Conservation (phyloP, 352 stramenopile species). For the Globisporangium acanthophoron region DNA sequence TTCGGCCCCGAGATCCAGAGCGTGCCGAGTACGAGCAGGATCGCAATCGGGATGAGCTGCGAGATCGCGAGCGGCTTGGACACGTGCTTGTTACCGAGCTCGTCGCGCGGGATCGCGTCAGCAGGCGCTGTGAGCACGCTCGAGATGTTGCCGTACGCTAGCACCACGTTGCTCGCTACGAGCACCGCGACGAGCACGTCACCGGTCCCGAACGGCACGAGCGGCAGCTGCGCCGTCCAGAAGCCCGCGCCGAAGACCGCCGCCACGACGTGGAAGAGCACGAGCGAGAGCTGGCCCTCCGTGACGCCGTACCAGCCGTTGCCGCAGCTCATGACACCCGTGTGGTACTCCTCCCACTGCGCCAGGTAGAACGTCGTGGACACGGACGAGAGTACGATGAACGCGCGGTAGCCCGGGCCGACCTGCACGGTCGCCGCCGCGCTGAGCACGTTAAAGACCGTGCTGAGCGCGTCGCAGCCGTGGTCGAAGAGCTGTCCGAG, state of each 20-base stretch:
- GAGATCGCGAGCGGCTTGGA: conserved; percentile 72
- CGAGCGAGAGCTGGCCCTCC: conserved; percentile 75
- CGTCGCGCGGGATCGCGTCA: conserved; percentile 46
- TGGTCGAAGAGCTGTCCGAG: conserved; percentile 99
- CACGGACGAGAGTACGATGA: conserved; percentile 65
- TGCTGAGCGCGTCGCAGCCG: conserved; percentile 85
- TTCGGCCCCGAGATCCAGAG: conserved; percentile 75
- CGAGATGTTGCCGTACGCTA: conserved; percentile 67
- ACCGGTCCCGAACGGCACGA: conserved; percentile 38
- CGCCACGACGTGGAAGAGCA: conserved; percentile 56
- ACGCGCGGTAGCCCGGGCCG: conserved; percentile 37
- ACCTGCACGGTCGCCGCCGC: conserved; percentile 58
- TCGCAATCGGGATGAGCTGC: conserved; percentile 67
- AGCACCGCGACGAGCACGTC: conserved; percentile 49
- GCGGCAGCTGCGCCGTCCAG: conserved; percentile 39
- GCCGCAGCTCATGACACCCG: conserved; percentile 84
- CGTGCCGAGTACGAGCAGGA: conserved; percentile 49
- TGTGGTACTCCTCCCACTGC: conserved; percentile 89
- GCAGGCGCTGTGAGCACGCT: conserved; percentile 62
- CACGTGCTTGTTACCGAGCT: conserved; percentile 82
- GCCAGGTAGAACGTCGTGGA: conserved; percentile 82
- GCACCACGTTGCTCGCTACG: conserved; percentile 69
- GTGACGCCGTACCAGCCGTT: conserved; percentile 83
- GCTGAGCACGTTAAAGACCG: conserved; percentile 76
- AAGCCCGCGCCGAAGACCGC: conserved; percentile 51